phyloP scores from a whole-genome alignment of 352 stramenopile genomes.

The Phytophthora palmivora region DNA sequence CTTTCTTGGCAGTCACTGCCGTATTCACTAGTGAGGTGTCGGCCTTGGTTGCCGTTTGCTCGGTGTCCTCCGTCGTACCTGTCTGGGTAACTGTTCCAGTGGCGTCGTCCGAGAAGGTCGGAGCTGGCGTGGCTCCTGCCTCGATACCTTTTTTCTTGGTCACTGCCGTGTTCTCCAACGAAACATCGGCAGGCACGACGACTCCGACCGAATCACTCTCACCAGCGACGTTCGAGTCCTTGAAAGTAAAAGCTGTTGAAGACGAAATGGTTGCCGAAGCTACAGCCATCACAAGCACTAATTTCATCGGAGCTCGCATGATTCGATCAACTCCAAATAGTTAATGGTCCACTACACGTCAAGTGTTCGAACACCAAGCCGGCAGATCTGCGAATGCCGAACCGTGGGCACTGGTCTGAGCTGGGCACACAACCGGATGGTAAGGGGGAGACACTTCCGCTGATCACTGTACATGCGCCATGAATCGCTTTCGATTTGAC shows the following conservation, averaged over 20 bases:
- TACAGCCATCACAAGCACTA: constrained; percentile 35
- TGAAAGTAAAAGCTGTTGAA: constrained; percentile 28
- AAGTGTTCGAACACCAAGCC: constrained; percentile 33
- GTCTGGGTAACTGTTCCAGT: constrained; percentile 12
- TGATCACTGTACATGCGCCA: constrained; percentile 26
- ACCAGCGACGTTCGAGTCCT: constrained; percentile 32
- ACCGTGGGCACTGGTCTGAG: constrained; percentile 14
- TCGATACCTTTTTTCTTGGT: constrained; percentile 26
- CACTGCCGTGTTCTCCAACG: constrained; percentile 24
- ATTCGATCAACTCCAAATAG: constrained; percentile 4
- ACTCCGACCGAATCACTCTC: constrained; percentile 31
- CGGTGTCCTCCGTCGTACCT: constrained; percentile 9
- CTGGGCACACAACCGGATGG: constrained; percentile 32
- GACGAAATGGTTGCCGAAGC: constrained; percentile 28
- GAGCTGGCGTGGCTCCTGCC: constrained; percentile 9
- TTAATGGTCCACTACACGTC: constrained; percentile 4
- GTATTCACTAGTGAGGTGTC: constrained; percentile 20
- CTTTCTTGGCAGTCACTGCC: constrained; percentile 19
- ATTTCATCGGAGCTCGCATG: constrained; percentile 35
- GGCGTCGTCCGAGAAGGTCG: constrained; percentile 22
- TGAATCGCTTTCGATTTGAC: constrained; percentile 23
- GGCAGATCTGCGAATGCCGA: constrained; percentile 26
- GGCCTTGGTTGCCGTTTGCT: constrained; percentile 8
- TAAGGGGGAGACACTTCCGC: constrained; percentile 28
- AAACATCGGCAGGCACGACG: constrained; percentile 28